Base-by-base conservation (phyloP, 768 basidiomycete genomes). In the Tricholoma sp. region DNA sequence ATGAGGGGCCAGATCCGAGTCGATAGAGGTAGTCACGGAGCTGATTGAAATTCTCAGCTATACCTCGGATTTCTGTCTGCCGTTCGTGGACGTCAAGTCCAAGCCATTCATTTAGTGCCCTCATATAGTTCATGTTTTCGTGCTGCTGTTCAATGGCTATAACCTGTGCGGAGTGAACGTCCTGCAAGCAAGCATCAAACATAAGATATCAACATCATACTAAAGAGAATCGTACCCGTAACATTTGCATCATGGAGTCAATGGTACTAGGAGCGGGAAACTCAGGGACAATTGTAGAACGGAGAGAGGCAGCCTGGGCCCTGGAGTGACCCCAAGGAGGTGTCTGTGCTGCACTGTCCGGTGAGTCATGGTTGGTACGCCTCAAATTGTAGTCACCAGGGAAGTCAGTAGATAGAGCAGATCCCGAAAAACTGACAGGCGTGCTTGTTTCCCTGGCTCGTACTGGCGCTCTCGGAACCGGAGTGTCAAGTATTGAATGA, bases 101-200 rank as follows among this genome's bases (percentile, higher is more conserved):
- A 11, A 94, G 73, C 91, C 91, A 92, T 27, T 82, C 79, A 59
- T 92, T 94, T 32, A 93, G 72, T 1, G 76, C 80, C 47, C 80
- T 66, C 81, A 94, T 85, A 62, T 93, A 92, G 53, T 86, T 74
- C 82, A 89, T 89, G 50, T 91, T 72, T 66, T 89, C 88, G 32
- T 88, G 79, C 61, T 89, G 88, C 64, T 92, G 89, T 45, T 88
- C 85, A 10, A 91, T 79, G 22, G 86, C 85, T 0, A 87, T 88
- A 18, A 83, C 69, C 67, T 89, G 87, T 0, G 87, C 19, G 39
- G 24, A 22, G 11, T 24, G 45, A 14, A 46, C 6, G 10, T 46
- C 45, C 45, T 46, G 4, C 12, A 27, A 31, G 11, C 27, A 54
- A 9, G 39, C 31, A n/a, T 59, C 52, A 58, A 57, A n/a, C 32